phyloP scores from a whole-genome alignment of 2,329 filamentous ascomycete species.

The Paraconiothyrium sp. region DNA sequence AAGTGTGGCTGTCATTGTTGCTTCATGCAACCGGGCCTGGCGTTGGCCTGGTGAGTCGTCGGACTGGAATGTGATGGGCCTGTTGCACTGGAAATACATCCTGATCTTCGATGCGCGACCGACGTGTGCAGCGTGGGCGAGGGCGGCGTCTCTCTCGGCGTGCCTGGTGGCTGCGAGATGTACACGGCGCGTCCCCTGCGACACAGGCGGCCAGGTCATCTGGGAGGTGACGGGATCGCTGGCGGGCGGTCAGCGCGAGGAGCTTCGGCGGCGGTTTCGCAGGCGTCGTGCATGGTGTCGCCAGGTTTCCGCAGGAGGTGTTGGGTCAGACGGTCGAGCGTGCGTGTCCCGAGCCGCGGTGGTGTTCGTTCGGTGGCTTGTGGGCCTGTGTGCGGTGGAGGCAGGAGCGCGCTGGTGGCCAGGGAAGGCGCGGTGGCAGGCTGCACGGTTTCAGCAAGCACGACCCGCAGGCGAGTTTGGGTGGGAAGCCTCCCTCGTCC shows the following conservation, averaged over 20 bases:
- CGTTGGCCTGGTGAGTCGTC: not conserved
- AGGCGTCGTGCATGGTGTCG: not conserved
- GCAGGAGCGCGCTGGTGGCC: constrained; percentile 1
- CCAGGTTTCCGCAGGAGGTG: constrained; percentile 1
- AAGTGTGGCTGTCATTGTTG: constrained; percentile 14
- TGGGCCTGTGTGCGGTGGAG: not conserved
- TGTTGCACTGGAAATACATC: not conserved
- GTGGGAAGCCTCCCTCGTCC: not conserved
- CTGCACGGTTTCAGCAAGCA: constrained; percentile 12
- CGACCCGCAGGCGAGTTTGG: not conserved
- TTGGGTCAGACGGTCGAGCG: constrained; percentile 4
- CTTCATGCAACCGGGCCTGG: not conserved
- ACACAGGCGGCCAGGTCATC: not conserved
- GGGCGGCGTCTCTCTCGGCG: constrained; percentile 1
- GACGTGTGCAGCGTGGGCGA: constrained; percentile 5
- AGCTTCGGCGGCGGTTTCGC: not conserved
- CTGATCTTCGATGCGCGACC: not conserved
- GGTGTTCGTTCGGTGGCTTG: constrained; percentile 4
- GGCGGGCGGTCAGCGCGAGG: not conserved
- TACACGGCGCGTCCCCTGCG: not conserved
- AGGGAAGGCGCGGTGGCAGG: not conserved
- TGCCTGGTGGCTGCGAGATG: not conserved
- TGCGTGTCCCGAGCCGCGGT: constrained; percentile 3
- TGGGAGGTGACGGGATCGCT: not conserved
- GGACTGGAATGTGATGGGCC: constrained; percentile 11